Evolutionary conservation across 2,329 filamentous ascomycete genomes (phyloP).

Genomic region (Fusarium tuaranense): DNA sequence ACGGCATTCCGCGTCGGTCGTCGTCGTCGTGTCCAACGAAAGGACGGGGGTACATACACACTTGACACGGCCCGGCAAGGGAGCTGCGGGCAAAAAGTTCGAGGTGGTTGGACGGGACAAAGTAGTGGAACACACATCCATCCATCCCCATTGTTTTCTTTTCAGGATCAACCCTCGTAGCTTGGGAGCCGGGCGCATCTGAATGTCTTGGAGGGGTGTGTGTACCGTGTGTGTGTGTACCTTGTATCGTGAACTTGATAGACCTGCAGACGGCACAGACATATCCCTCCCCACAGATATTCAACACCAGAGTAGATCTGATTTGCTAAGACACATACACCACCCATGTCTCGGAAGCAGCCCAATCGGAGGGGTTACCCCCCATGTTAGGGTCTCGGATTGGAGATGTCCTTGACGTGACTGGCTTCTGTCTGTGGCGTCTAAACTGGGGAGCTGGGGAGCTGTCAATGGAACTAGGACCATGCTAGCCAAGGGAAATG

Average conservation of each 20-base stretch:
- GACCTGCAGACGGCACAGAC: neutral
- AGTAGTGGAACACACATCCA: slow-evolving; percentile 23
- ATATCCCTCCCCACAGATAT: neutral
- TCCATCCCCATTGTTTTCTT: slow-evolving; percentile 16
- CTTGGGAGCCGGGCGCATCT: slow-evolving; percentile 10
- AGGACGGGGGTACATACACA: neutral
- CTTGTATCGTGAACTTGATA: neutral
- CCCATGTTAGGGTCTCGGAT: neutral
- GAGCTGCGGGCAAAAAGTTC: neutral
- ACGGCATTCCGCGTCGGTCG: slow-evolving; percentile 30
- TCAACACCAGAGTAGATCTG: neutral
- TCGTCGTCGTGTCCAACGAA: neutral
- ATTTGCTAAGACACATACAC: neutral
- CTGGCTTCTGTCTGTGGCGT: slow-evolving; percentile 3
- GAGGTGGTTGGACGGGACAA: slow-evolving; percentile 30
- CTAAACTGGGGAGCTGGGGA: neutral
- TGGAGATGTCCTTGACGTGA: slow-evolving; percentile 3
- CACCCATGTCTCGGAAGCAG: slow-evolving; percentile 15
- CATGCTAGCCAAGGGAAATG: neutral
- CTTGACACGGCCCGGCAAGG: neutral
- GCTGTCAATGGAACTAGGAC: neutral
- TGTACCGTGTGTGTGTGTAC: neutral
- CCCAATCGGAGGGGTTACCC: neutral
- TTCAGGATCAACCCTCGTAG: slow-evolving; percentile 33
- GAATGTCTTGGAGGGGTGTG: neutral